A percentile compares a stretch with the other conserved stretches of the same genome.
phyloP scores from a whole-genome alignment of 2,329 filamentous ascomycete species.

The Fusarium guadeloupense region DNA sequence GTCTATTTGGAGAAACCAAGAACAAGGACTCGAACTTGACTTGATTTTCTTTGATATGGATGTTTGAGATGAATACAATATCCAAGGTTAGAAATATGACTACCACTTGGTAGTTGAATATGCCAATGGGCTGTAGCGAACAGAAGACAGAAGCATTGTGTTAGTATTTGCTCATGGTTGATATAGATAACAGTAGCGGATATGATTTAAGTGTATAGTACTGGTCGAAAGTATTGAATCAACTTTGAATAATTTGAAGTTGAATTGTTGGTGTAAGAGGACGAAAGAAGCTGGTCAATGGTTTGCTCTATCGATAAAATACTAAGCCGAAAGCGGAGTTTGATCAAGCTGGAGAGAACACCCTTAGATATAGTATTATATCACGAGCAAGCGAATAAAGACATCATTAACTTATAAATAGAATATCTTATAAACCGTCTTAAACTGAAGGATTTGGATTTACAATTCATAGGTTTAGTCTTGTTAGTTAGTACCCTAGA shows the following conservation, averaged over 20 bases:
- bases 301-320: neutral
- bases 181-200: neutral
- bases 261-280: neutral
- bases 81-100: neutral
- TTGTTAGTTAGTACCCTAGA: too few species aligned
- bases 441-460: too few species aligned
- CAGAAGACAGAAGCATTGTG: neutral
- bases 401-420: too few species aligned
- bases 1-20: neutral
- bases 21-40: neutral
- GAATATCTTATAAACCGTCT: too few species aligned
- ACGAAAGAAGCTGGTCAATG: neutral
- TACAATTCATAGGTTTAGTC: too few species aligned
- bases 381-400: too few species aligned
- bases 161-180: neutral
- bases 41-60: neutral
- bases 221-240: too few species aligned
- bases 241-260: neutral
- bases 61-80: neutral
- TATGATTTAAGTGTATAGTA: too few species aligned
- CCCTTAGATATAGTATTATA: too few species aligned
- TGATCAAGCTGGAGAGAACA: too few species aligned
- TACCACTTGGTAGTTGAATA: neutral
- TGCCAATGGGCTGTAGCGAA: neutral
- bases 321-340: neutral